Evolutionary conservation across 1,284 basidiomycete species (phyloP), one percentile per base, ranked within the genome.

Genomic region (Ceratobasidium sp.): DNA sequence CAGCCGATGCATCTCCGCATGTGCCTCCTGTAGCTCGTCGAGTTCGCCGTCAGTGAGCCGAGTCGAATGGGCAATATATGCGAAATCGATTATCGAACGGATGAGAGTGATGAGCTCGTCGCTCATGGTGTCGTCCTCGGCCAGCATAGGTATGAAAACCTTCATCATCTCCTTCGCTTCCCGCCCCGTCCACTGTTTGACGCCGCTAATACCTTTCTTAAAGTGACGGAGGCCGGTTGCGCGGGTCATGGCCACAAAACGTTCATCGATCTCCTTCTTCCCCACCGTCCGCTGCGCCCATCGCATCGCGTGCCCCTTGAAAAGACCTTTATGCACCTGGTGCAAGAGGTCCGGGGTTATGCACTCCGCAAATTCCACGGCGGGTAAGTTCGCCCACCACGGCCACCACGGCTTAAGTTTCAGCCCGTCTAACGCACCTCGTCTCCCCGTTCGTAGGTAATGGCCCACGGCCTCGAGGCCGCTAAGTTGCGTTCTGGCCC

Each of bases 251-350:
- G 33, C 1, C 4, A 4, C 33, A 33, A 33, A 33, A 1, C 33
- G 33, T 4, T 33, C 33, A n/a, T n/a, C n/a, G n/a, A n/a, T n/a
- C n/a, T n/a, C n/a, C n/a, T n/a, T n/a, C n/a, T n/a, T n/a, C n/a
- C n/a, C n/a, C n/a, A n/a, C n/a, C n/a, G n/a, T n/a, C n/a, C 38
- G 20, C 46, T 48, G 20, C 1, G 33, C n/a, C 71, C 71, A 74
- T 1, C 17, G 7, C 23, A 46, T 0, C 0, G 33, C 15, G 38
- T 81, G 80, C 71, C 81, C 81, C 73, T 86, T 86, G 77, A 82
- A 82, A 6, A 84, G 78, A 10, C 84, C 84, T 62, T 85, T 83
- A 77, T 84, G 82, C 1, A 84, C 1, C 4, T 33, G 33, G 33
- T 33, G 33, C 33, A 33, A 33, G 33, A 33, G 33, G 33, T 33